These are phyloP conservation scores for Calonectria ilicicola DNA, from an alignment of 2,329 filamentous ascomycete genomes.

Conservation along the genomic window DNA sequence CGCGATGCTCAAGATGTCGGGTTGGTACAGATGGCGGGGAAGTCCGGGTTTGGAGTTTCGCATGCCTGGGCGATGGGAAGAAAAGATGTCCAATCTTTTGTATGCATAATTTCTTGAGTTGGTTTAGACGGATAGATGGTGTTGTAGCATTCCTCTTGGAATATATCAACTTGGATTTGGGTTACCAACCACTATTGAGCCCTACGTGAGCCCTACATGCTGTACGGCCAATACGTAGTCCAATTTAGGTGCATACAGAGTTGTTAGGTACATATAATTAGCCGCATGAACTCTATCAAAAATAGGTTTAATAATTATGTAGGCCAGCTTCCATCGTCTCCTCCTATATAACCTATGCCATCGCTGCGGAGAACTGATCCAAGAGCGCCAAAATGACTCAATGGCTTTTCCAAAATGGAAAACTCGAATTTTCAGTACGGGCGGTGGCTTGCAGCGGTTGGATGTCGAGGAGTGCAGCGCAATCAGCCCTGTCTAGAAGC, in stretches of 20 bases:
- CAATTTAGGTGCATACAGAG: too few species aligned
- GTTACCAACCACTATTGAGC: neutral
- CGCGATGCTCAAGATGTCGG: conserved; percentile 56
- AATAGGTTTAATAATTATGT: too few species aligned
- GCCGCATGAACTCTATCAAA: too few species aligned
- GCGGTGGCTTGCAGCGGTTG: neutral
- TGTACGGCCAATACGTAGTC: too few species aligned
- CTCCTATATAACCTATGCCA: too few species aligned
- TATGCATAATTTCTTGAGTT: neutral
- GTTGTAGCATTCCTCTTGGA: neutral
- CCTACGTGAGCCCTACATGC: too few species aligned
- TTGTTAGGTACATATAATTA: too few species aligned
- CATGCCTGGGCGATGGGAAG: conserved; percentile 40
- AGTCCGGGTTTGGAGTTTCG: conserved; percentile 41
- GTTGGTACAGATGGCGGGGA: conserved; percentile 48
- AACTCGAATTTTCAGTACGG: too few species aligned
- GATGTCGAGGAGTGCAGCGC: neutral
- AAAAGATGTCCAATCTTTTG: conserved; percentile 27
- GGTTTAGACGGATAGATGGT: neutral
- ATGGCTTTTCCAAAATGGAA: neutral
- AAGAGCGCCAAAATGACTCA: neutral
- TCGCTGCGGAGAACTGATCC: too few species aligned
- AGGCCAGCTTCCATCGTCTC: too few species aligned
- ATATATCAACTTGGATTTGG: neutral
- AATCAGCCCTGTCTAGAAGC: neutral